Conservation (phyloP, 768 basidiomycete species). For the Phlegmacium glaucopus region DNA sequence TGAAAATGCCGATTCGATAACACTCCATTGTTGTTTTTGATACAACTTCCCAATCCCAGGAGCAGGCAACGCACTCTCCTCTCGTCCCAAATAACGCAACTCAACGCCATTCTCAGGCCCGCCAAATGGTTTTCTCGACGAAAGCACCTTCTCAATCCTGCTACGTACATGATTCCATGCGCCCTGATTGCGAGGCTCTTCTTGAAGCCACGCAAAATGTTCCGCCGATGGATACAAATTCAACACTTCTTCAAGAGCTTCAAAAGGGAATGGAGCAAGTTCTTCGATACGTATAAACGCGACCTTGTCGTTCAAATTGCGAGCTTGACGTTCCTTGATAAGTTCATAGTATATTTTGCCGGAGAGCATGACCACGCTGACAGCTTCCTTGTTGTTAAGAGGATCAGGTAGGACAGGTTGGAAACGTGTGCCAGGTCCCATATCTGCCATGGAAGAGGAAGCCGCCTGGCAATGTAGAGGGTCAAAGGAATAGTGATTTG, state of each 20-base stretch:
- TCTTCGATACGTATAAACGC: conserved; percentile 83
- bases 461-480: conserved; percentile 51
- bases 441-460: conserved; percentile 60
- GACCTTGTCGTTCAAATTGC: conserved; percentile 44
- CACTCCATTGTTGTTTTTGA: conserved; percentile 55
- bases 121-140: conserved; percentile 25
- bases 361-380: conserved; percentile 69
- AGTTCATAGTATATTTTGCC: conserved; percentile 93
- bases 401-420: conserved; percentile 64
- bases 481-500: not conserved
- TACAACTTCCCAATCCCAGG: conserved; percentile 75
- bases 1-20: conserved; percentile 56
- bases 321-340: conserved; percentile 58
- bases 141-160: conserved; percentile 54
- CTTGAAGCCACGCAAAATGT: conserved; percentile 72
- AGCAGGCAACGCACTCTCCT: conserved; percentile 70
- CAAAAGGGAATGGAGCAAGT: conserved; percentile 84
- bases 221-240: conserved; percentile 36
- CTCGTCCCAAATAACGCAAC: conserved; percentile 62
- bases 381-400: conserved; percentile 33
- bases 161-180: conserved; percentile 64
- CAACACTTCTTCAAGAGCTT: conserved; percentile 43
- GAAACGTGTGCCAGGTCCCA: conserved; percentile 60
- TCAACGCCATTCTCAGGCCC: too few species aligned
- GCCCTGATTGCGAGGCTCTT: conserved; percentile 88